Conservation (phyloP, 331 rosid species). For the Quercus phellos region DNA sequence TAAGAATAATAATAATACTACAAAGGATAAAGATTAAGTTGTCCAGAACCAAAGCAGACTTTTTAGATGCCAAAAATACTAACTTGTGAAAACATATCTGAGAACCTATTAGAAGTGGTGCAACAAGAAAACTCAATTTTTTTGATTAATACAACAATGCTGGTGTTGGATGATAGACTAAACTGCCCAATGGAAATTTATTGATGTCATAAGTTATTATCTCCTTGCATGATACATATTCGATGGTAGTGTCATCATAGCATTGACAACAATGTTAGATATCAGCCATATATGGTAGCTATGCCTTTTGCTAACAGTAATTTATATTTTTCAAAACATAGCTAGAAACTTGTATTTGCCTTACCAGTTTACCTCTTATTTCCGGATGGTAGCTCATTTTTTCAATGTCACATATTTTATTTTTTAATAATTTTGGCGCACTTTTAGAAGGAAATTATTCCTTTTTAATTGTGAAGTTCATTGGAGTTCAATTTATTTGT, state of each 20-base stretch:
- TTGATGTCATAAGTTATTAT: not conserved
- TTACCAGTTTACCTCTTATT: not conserved
- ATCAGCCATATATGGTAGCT: not conserved
- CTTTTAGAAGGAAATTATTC: not conserved
- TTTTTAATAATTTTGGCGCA: not conserved
- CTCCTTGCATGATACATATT: not conserved
- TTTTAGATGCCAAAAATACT: not conserved
- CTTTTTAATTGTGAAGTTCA: not conserved
- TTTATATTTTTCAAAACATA: not conserved
- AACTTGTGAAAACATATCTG: not conserved
- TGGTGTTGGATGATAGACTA: not conserved
- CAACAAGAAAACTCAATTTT: not conserved
- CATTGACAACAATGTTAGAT: not conserved
- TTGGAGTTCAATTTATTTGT: slow-evolving; percentile 9
- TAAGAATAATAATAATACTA: not conserved
- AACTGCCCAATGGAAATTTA: not conserved
- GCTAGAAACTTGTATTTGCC: not conserved
- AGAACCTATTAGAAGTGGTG: not conserved
- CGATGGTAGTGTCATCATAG: not conserved
- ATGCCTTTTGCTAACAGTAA: not conserved
- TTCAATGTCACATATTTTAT: not conserved
- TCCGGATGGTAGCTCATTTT: not conserved
- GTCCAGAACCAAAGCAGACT: not conserved
- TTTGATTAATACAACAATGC: too few relatives aligned
- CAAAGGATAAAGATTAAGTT: not conserved